These are phyloP conservation scores for Gymnopilus junonius DNA, from an alignment of 768 basidiomycete genomes.

Conservation along the genomic window DNA sequence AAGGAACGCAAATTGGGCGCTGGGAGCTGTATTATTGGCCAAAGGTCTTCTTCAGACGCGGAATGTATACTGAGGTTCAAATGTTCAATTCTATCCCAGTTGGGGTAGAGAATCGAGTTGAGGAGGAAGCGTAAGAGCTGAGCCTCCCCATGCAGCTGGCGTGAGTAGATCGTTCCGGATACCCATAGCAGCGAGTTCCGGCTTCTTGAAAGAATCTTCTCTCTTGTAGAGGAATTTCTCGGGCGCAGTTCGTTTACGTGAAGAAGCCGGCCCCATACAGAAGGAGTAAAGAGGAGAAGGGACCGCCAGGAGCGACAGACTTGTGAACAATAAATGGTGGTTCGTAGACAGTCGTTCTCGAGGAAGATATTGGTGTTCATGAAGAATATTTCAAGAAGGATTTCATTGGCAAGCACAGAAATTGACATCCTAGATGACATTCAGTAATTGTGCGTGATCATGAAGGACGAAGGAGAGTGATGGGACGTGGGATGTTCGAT, in stretches of 20 bases:
- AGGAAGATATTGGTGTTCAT: not conserved
- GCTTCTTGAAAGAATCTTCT: not conserved
- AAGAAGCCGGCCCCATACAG: constrained; percentile 1
- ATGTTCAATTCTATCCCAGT: not conserved
- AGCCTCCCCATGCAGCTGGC: not conserved
- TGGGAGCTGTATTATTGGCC: not conserved
- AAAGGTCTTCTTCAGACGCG: not conserved
- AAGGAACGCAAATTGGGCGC: not conserved
- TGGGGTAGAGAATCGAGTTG: not conserved
- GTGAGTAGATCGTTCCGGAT: not conserved
- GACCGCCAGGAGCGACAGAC: not conserved
- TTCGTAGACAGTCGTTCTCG: not conserved
- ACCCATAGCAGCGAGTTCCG: not conserved
- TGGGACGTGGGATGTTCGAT: too few relatives aligned
- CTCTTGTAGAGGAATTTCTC: not conserved
- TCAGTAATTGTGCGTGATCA: too few relatives aligned
- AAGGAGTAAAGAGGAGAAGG: not conserved
- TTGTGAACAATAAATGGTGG: not conserved
- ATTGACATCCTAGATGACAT: not conserved
- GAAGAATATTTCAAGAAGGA: not conserved
- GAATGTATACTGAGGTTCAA: not conserved
- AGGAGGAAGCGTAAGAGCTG: not conserved
- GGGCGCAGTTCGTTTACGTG: not conserved
- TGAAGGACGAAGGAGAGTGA: too few relatives aligned
- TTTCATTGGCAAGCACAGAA: not conserved